Percentiles rank a stretch among this genome's conserved stretches.
Evolutionary conservation across 352 stramenopile genomes (phyloP).

Genomic region (Lagenidium giganteum): DNA sequence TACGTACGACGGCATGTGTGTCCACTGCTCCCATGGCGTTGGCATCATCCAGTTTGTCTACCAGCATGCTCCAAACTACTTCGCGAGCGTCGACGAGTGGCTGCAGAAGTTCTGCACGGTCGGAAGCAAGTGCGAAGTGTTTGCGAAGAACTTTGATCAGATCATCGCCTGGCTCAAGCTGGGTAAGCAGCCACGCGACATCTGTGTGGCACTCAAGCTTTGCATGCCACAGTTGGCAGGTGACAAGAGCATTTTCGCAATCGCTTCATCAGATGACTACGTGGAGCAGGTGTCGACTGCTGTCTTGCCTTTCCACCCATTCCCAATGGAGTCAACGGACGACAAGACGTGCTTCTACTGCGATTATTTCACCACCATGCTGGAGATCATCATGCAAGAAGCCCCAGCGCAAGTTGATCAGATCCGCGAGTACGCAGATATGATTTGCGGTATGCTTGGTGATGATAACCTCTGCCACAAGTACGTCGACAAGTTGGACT

Average conservation of each 20-base stretch:
- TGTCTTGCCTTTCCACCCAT: neutral
- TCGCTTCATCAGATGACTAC: constrained; percentile 6
- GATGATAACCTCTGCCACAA: constrained; percentile 54
- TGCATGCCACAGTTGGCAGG: no score
- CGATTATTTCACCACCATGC: constrained; percentile 50
- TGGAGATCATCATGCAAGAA: constrained; percentile 56
- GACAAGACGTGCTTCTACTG: constrained; percentile 52
- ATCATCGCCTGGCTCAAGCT: constrained; percentile 7
- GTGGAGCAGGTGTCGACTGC: constrained; percentile 8
- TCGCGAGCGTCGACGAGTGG: constrained; percentile 1
- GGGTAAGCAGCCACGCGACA: constrained; percentile 3
- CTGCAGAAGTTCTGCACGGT: constrained; percentile 8
- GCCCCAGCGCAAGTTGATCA: constrained; percentile 45
- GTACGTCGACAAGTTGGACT: constrained; percentile 67
- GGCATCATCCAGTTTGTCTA: no score
- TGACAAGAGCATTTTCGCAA: no score
- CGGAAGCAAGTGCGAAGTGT: constrained; percentile 11
- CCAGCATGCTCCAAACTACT: constrained; percentile 4
- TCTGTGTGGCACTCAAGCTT: constrained; percentile 9
- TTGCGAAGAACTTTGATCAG: constrained; percentile 12
- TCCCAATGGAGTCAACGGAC: neutral
- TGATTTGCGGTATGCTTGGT: constrained; percentile 71
- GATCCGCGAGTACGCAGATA: constrained; percentile 59
- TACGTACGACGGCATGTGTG: no score
- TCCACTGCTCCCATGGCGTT: no score